phyloP scores from a whole-genome alignment of 176 grass and related monocot genomes.

The maize (Zea mays) region DNA sequence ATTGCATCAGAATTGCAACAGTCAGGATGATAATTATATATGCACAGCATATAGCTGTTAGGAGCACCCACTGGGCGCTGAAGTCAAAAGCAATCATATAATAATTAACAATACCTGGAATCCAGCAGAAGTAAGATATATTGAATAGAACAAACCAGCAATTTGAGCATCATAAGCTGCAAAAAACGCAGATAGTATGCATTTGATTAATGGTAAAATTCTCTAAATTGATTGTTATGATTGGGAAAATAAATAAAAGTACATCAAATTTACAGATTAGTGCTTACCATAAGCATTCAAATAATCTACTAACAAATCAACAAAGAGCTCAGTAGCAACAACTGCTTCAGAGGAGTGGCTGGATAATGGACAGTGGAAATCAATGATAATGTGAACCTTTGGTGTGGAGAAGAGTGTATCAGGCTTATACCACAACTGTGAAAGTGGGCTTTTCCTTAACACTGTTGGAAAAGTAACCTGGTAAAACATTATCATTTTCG shows the following conservation, averaged over 20 bases:
- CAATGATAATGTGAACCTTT: constrained; percentile 72
- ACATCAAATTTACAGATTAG: constrained; percentile 9
- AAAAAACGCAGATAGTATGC: constrained; percentile 32
- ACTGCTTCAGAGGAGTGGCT: constrained; percentile 71
- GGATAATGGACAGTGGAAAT: constrained; percentile 91
- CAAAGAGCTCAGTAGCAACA: constrained; percentile 60
- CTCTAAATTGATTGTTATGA: constrained; percentile 3
- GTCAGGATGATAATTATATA: constrained; percentile 1
- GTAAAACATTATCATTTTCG: constrained; percentile 17
- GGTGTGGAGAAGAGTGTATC: constrained; percentile 73
- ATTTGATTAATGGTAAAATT: neutral
- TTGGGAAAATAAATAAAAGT: neutral
- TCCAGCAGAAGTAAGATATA: constrained; percentile 54
- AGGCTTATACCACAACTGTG: constrained; percentile 84
- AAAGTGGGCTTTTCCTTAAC: constrained; percentile 68
- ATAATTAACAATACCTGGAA: constrained; percentile 63
- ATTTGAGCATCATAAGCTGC: constrained; percentile 87
- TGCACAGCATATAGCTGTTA: neutral
- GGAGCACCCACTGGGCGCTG: neutral
- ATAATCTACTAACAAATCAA: constrained; percentile 79
- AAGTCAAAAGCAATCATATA: constrained; percentile 8
- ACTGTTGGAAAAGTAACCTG: constrained; percentile 73
- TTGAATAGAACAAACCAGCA: constrained; percentile 77
- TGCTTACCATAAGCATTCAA: constrained; percentile 91
- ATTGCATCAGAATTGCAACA: constrained; percentile 31